Base-by-base conservation (phyloP, 208 protist genomes). In the Leishmania amazonensis region DNA sequence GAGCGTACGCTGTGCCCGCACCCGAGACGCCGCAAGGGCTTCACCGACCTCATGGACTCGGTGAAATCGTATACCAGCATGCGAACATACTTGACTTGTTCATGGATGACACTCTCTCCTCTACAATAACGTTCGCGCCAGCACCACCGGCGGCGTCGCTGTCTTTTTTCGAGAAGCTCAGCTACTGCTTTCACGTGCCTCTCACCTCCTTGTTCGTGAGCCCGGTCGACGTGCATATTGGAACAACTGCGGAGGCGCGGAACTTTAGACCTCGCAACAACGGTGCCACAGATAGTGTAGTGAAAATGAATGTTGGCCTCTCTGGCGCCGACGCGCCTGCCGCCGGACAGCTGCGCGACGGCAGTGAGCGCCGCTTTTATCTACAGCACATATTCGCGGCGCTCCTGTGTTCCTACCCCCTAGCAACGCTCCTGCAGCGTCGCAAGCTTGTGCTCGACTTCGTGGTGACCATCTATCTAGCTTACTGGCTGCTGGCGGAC, bases 381-480 rank as follows among this genome's bases (percentile, higher is more conserved):
- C 35, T 88, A 8, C 89, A 95, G 87, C 95, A 97, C 70, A 11
- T 94, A 2, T n/a, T 91, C 5, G 79, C 90, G 5, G 87, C 88
- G 3, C 4, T 90, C 4, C 19, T 80, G 19, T 78, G 91, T 35
- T 80, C 91, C 31, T 89, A 88, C 64, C 91, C 91, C 13, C 90
- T 97, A 0, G 84, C 93, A 13, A 24, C 84, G 28, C 84, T 91
- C 0, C 87, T 97, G 49, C 89, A 93, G 73, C 95, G 95, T 15
- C 93, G 93, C 57, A 96, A 96, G 79, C 88, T 96, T 60, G 92
- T 94, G 9, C 76, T 91, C 0, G 95, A 97, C 80, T 97, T 97
- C 80, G 85, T 91, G 28, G 74, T 83, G 38, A 96, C 95, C 82
- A 84, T 96, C 28, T 97, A 96, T 77, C 76, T 71, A 7, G 81